Base-by-base conservation (phyloP, 2,329 filamentous ascomycete species). In the Verticillium longisporum region DNA sequence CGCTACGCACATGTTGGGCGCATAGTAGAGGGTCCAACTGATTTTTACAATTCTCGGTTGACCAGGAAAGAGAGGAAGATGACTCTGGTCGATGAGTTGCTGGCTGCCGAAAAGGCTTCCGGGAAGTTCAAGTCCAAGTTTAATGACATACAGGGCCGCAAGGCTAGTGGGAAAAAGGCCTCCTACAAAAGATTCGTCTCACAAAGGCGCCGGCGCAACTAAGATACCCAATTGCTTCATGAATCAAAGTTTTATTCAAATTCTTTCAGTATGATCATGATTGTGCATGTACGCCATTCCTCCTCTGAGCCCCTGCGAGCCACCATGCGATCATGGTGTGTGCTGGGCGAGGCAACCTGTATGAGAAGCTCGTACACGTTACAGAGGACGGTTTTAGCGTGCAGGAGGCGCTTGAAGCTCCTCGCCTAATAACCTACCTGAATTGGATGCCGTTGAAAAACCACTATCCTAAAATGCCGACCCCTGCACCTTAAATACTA, bases 1-100 rank as follows among this genome's bases (percentile, higher is more conserved):
- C 87, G 92, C 63, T 98, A 90, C 72, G 96, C 90, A 21, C 91
- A 96, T 69, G 86, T 97, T 33, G 95, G 94, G 61, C 94, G 91
- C 6, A 86, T 99, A 62, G 84, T 97, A 61, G 89, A 96, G 69
- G 93, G 93, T 1, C 88, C 92, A 1, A 93, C 92, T 1, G 94
- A 98, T 70, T 97, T 88, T 76, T 92, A 88, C 78, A 93, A 84
- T 70, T 84, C 86, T 21, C 86, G 94, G 61, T 81, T 98, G 63
- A 87, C 88, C 61, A 94, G 92, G 74, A 96, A 91, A 76, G 91
- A 98, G 68, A 85, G 91, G 67, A 96, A 96, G 78, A 84, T 84
- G 68, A 97, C 90, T 0, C 87, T 99, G 61, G 85, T 95, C 1
- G 91, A 96, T 65, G 92, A 97, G 71, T 84, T 95, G 3, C 79